A percentile compares a stretch with the other conserved stretches of the same genome.
Evolutionary conservation across 495 filamentous ascomycete species (phyloP).

Genomic region (Tuber melanosporum): DNA sequence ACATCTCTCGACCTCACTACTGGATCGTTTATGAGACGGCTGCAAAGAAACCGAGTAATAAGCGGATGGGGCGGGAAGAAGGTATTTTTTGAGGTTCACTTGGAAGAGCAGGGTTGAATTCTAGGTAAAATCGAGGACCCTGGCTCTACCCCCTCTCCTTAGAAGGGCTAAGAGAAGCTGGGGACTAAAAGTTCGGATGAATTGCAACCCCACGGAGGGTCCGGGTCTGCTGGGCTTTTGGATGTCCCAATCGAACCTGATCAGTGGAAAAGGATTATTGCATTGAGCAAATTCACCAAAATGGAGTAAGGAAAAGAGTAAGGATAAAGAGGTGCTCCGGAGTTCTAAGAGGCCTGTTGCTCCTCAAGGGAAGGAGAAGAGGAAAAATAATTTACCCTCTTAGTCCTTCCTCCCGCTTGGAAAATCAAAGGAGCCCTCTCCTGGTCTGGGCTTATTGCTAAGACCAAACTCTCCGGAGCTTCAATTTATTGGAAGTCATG

Average conservation of each 20-base stretch:
- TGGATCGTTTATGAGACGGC: constrained; percentile 42
- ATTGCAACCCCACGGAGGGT: not conserved
- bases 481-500: not conserved
- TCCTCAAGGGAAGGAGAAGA: constrained; percentile 12
- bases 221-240: not conserved
- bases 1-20: constrained; percentile 35
- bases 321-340: constrained; percentile 10
- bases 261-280: constrained; percentile 16
- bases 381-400: constrained; percentile 8
- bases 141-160: not conserved
- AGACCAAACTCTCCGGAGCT: not conserved
- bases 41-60: constrained; percentile 34
- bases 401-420: constrained; percentile 7
- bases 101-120: constrained; percentile 20
- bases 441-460: not conserved
- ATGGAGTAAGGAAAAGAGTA: not conserved
- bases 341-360: not conserved
- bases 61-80: constrained; percentile 25
- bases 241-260: constrained; percentile 12
- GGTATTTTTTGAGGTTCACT: constrained; percentile 10
- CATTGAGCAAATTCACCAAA: not conserved
- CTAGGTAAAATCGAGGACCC: constrained; percentile 15
- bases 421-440: constrained; percentile 5
- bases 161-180: not conserved
- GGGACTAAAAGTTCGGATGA: not conserved